Evolutionary conservation across 345 rosid genomes (phyloP), one percentile per base, ranked within the genome.

Genomic region (Arabidopsis suecica): DNA sequence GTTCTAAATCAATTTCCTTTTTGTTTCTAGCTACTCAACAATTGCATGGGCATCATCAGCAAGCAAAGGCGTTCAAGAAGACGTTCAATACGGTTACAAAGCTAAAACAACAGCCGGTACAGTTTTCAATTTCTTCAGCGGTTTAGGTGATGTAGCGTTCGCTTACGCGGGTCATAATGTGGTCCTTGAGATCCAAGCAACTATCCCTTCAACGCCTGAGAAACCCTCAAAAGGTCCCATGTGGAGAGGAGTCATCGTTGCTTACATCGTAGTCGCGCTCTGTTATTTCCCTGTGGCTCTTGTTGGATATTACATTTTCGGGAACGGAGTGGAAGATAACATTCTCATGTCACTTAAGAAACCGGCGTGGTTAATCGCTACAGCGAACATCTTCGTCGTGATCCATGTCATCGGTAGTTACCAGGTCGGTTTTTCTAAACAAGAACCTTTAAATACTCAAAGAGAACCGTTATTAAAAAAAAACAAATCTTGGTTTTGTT

Each of bases 231-330:
- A 89, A 81, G 90, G 89, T 5, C 91, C 97, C 0, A 91, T 91
- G 97, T 88, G 93, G 96, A 88, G 20, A 78, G 97, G 97, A 67
- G 96, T 91, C 36, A 3, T 88, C 34, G 68, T 88, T 0, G 97
- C 96, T 38, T 91, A 91, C 53, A 78, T 89, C 5, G 85, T 89
- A 18, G 94, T 89, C 32, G 97, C 88, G 3, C 61, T 89, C 9
- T 88, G 96, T 84, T 91, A 91, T 76, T 91, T 89, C 44, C 97
- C 96, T 1, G 97, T 91, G 49, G 93, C 96, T 59, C 76, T 91
- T 0, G 55, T 87, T 9, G 97, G 97, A 1, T 91, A 87, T 38
- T 84, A 82, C 44, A 76, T 83, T 16, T 91, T 80, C 9, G 96
- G 97, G 1, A 91, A 91, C 36, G 5, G 2, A 1, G 88, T 91